Conservation (phyloP, 768 basidiomycete species). For the Trametes meyenii region DNA sequence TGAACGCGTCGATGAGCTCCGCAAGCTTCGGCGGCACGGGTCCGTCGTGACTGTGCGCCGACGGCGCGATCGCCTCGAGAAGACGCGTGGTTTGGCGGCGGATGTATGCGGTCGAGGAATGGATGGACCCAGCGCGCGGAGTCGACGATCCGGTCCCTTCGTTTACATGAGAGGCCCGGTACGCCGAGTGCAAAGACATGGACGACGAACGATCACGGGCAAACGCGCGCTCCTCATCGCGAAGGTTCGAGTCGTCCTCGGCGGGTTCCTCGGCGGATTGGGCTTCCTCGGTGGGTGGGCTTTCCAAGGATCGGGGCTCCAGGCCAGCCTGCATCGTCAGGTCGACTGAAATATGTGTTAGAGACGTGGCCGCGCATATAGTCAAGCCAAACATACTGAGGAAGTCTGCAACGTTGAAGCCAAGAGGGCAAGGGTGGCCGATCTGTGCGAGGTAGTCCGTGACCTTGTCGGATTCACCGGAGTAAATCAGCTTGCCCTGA, state of each 20-base stretch:
- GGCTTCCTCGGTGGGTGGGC: conserved; percentile 30
- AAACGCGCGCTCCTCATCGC: conserved; percentile 74
- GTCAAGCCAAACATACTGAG: conserved; percentile 62
- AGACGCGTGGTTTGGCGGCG: conserved; percentile 76
- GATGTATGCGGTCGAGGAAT: conserved; percentile 53
- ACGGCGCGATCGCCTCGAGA: conserved; percentile 55
- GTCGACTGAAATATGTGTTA: conserved; percentile 36
- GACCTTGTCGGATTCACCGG: conserved; percentile 74
- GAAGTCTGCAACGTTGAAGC: conserved; percentile 97
- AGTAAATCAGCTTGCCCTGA: conserved; percentile 82
- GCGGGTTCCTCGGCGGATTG: conserved; percentile 40
- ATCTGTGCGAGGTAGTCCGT: conserved; percentile 80
- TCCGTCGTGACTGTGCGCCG: conserved; percentile 36
- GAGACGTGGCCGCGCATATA: not conserved
- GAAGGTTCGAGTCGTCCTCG: conserved; percentile 47
- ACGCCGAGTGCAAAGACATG: conserved; percentile 42
- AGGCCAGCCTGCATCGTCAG: conserved; percentile 47
- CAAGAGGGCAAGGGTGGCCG: conserved; percentile 84
- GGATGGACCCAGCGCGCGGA: conserved; percentile 46
- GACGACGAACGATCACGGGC: conserved; percentile 24
- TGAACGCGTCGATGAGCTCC: conserved; percentile 73
- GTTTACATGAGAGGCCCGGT: conserved; percentile 31
- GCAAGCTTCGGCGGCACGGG: conserved; percentile 61
- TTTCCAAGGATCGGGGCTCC: conserved; percentile 39
- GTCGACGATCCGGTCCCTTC: conserved; percentile 50